Evolutionary conservation across 192 early-diverging fungal species (phyloP).

Genomic region (Coemansia sp.): DNA sequence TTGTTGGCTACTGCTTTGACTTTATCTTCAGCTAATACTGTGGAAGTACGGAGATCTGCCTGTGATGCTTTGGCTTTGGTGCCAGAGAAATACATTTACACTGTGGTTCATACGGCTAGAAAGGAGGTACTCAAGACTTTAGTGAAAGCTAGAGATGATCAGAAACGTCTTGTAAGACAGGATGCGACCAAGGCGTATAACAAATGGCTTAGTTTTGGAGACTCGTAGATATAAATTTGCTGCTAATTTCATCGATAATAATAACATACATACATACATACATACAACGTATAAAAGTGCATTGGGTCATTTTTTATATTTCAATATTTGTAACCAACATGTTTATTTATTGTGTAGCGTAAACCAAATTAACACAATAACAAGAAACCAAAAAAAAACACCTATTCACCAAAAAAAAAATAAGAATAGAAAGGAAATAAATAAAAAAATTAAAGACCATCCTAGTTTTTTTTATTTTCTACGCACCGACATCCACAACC

Average conservation of each 20-base stretch:
- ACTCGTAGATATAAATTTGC: slow-evolving; percentile 8
- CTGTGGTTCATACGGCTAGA: slow-evolving; percentile 61
- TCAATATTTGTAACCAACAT: too few relatives aligned
- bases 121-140: slow-evolving; percentile 61
- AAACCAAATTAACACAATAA: too few relatives aligned
- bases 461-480: too few relatives aligned
- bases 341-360: too few relatives aligned
- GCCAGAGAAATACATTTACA: slow-evolving; percentile 59
- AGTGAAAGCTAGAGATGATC: slow-evolving; percentile 72
- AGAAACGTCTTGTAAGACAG: slow-evolving; percentile 78
- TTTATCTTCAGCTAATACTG: slow-evolving; percentile 17
- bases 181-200: slow-evolving; percentile 84
- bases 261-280: too few relatives aligned
- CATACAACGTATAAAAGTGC: too few relatives aligned
- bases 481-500: not conserved
- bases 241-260: too few relatives aligned
- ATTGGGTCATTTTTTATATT: too few relatives aligned
- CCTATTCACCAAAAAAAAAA: too few relatives aligned
- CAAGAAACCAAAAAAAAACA: too few relatives aligned
- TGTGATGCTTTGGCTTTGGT: slow-evolving; percentile 65
- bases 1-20: slow-evolving; percentile 14
- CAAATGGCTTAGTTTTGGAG: slow-evolving; percentile 67
- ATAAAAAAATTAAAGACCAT: slow-evolving; percentile 1
- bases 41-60: slow-evolving; percentile 68
- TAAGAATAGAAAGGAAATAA: not conserved